Evolutionary conservation across 177 flowering plant species (phyloP), one percentile per base, ranked within the genome.

Genomic region (Telopea speciosissima): DNA sequence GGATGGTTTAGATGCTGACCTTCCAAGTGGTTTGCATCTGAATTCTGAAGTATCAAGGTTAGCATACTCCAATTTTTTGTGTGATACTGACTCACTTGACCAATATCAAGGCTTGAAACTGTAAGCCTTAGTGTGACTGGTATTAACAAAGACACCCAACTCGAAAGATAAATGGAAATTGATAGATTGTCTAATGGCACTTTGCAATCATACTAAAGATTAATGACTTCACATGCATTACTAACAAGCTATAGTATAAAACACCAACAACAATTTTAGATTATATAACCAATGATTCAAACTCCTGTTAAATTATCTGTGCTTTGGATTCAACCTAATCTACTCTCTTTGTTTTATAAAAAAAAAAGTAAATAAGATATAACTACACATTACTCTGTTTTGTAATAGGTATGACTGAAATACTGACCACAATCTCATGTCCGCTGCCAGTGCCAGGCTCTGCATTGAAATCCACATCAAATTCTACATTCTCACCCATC

Each of bases 401-500:
- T 67, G 17, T 16, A 68, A 33, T 17, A 44, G 44, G 24, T 24
- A 64, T n/a, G 65, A 67, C 49, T 63, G 14, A 61, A 73, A 73
- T 77, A 83, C 88, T 83, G 65, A 86, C 89, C 85, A 86, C 88
- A 72, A 86, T 86, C 77, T 86, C 89, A 23, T 78, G 83, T 40
- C 88, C 88, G 28, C 86, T 86, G 56, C 89, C 88, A 44, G 89
- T 86, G 65, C 89, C 89, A 62, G 89, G 84, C 72, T 85, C 88
- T 86, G 89, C 78, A 84, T 67, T 49, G 14, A 75, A 74, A 23
- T 13, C 45, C 74, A 73, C n/a, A 45, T 45, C 66, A 72, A 40
- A 68, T 13, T 56, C 45, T 24, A 58, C 33, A 52, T 70, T 26
- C 13, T 63, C 31, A 31, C 59, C n/a, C 42, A 61, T n/a, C 23